Evolutionary conservation across 805 yeast species (phyloP).

Genomic region (Lipomyces kockii): DNA sequence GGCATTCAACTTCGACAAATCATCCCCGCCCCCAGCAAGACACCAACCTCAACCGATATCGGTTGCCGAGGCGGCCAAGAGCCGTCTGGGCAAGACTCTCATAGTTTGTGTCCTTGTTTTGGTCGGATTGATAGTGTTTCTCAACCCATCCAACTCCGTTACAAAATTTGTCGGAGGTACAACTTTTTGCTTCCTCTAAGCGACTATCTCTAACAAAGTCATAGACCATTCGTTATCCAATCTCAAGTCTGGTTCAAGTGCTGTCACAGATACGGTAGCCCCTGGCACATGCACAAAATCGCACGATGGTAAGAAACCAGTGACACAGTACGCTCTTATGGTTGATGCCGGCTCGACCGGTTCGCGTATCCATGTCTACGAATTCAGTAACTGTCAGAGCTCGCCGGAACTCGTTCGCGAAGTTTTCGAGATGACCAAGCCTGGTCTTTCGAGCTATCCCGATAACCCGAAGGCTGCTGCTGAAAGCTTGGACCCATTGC

Average conservation of each 20-base stretch:
- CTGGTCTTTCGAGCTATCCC: constrained; percentile 87
- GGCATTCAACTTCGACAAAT: constrained; percentile 30
- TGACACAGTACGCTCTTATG: constrained; percentile 80
- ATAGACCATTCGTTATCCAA: neutral
- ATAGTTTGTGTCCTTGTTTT: constrained; percentile 15
- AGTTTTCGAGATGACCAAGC: constrained; percentile 84
- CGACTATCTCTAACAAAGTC: neutral
- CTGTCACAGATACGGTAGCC: neutral
- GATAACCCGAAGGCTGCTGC: constrained; percentile 87
- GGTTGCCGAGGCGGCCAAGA: constrained; percentile 28
- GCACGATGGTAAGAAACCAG: constrained; percentile 48
- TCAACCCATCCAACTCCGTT: constrained; percentile 17
- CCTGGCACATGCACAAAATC: constrained; percentile 43
- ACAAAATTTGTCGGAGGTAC: constrained; percentile 27
- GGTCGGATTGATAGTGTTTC: constrained; percentile 14
- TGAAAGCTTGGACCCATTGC: constrained; percentile 78
- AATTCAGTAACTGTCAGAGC: constrained; percentile 81
- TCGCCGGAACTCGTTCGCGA: constrained; percentile 84
- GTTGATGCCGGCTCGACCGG: constrained; percentile 98
- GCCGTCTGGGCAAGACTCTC: constrained; percentile 31
- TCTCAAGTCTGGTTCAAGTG: constrained; percentile 1
- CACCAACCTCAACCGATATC: constrained; percentile 14
- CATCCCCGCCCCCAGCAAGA: neutral
- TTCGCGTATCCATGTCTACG: constrained; percentile 91
- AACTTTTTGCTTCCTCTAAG: neutral